Evolutionary conservation across 306 rosid genomes (phyloP).

Genomic region (Ochetophila trinervis): DNA sequence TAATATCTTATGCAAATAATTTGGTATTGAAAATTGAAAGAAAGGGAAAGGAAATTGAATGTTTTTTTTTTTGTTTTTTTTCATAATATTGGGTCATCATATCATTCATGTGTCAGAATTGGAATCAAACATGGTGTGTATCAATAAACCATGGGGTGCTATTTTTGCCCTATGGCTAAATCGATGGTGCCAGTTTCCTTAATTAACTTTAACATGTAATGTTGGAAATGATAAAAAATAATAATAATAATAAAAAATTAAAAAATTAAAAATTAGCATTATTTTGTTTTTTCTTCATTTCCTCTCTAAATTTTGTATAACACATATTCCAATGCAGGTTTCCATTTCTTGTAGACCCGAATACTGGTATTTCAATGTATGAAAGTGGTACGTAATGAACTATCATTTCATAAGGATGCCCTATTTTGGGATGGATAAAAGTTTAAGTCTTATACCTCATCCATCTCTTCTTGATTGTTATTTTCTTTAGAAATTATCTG

Average conservation of each 20-base stretch:
- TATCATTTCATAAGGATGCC: not conserved
- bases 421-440: not conserved
- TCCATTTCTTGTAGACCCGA: conserved; percentile 82
- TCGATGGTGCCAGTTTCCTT: conserved; percentile 3
- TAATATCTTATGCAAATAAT: not conserved
- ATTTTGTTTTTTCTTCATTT: conserved; percentile 2
- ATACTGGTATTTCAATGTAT: conserved; percentile 57
- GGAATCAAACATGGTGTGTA: not conserved
- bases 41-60: not conserved
- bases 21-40: not conserved
- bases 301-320: conserved; percentile 8
- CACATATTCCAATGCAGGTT: conserved; percentile 55
- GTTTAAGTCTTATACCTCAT: not conserved
- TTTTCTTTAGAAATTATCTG: not conserved
- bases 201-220: not conserved
- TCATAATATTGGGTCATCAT: not conserved
- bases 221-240: too few species aligned
- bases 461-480: not conserved
- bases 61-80: not conserved
- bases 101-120: not conserved
- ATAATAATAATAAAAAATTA: too few species aligned
- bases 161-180: not conserved
- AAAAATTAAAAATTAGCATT: too few species aligned
- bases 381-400: conserved; percentile 70
- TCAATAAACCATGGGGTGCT: not conserved